Percentiles rank a stretch among this genome's conserved stretches.
Evolutionary conservation across 2,329 filamentous ascomycete species (phyloP).

Genomic region (Bipolaris victoriae): DNA sequence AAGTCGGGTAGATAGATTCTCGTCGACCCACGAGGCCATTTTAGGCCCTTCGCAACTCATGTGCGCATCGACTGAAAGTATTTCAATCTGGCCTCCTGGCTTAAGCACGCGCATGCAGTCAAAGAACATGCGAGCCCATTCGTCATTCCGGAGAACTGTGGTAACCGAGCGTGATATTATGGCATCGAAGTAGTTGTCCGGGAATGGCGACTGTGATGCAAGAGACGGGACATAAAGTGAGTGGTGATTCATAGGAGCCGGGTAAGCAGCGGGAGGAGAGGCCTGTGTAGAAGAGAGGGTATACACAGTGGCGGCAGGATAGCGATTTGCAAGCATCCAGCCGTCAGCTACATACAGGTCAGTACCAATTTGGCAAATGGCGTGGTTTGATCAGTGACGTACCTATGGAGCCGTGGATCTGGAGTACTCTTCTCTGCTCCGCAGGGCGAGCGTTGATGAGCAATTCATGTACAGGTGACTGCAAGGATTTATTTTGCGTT

Average conservation of each 20-base stretch:
- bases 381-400: conserved; percentile 1
- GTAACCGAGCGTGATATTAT: conserved; percentile 35
- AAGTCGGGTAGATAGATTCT: conserved; percentile 27
- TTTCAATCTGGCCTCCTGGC: conserved; percentile 35
- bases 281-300: conserved; percentile 32
- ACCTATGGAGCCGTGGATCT: conserved; percentile 36
- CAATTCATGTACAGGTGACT: conserved; percentile 34
- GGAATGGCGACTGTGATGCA: conserved; percentile 31
- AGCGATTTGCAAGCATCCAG: conserved; percentile 36
- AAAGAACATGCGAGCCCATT: conserved; percentile 37
- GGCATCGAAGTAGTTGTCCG: conserved; percentile 35
- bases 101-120: conserved; percentile 39
- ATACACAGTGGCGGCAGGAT: conserved; percentile 33
- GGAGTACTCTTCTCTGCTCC: conserved; percentile 32
- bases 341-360: conserved; percentile 28
- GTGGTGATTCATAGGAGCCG: conserved; percentile 38
- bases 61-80: conserved; percentile 34
- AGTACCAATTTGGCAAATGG: neutral
- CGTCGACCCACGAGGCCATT: conserved; percentile 33
- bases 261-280: conserved; percentile 27
- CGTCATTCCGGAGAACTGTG: conserved; percentile 33
- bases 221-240: conserved; percentile 34
- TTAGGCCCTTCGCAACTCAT: conserved; percentile 32
- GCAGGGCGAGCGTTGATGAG: conserved; percentile 28
- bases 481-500: conserved; percentile 36